Base-by-base conservation (phyloP, 768 basidiomycete genomes). In the Lyophyllum atratum region DNA sequence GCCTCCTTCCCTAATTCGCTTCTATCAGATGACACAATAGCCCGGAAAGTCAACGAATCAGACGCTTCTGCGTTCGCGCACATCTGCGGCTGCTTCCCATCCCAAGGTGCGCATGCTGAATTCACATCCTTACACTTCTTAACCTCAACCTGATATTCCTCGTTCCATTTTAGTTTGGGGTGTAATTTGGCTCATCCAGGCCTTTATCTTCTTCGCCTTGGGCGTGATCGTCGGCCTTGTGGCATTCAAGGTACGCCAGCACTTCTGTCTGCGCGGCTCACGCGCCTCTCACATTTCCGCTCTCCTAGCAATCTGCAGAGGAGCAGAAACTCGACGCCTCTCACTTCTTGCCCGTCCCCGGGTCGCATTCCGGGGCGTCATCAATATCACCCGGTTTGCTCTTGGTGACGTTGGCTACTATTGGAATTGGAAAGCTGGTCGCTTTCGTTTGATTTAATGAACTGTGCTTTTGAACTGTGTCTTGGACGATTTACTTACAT, bases 21-120 rank as follows among this genome's bases (percentile, higher is more conserved):
- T 47, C 25, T 51, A 42, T 19, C 64, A 89, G 93, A 93, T 69
- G 92, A 94, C 64, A 94, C 92, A 11, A 83, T 93, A 49, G 83
- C 86, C 2, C 80, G 92, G 45, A 93, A 93, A 70, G 85, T 91
- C 59, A 94, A 95, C 63, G 80, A 82, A n/a, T 92, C 90, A 17
- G 94, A 96, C 65, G 94, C 94, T 0, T 86, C 87, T 3, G 85
- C 86, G 9, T 96, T 94, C 64, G 90, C 94, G 2, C 76, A 86
- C 17, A 84, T 92, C 46, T 95, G 90, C 64, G 92, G 91, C 22
- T 95, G 92, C 71, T 93, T 83, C 67, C 90, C 91, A 17, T 90
- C 92, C 4, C 85, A 81, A 85, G 87, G 90, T 88, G 31, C 29
- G 68, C 59, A 22, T 19, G 3, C 4, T 51, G 8, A 17, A n/a